Evolutionary conservation across 2,329 filamentous ascomycete genomes (phyloP).

Genomic region (Colletotrichum camelliae): DNA sequence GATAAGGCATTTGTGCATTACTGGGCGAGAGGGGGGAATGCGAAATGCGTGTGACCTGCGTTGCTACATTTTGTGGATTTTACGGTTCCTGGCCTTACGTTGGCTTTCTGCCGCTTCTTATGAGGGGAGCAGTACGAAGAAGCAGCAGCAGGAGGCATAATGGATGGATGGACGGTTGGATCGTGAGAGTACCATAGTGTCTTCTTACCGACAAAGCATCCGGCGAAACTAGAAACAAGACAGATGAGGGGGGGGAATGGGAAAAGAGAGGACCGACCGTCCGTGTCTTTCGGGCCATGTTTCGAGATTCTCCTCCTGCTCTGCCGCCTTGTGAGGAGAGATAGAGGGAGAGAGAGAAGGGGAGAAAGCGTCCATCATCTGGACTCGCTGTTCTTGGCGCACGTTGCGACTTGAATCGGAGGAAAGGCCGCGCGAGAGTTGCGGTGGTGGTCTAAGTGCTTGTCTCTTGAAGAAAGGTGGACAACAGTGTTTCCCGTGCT

Average conservation of each 20-base stretch:
- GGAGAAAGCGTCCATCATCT: constrained; percentile 12
- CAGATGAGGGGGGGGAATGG: background rate
- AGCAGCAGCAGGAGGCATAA: background rate
- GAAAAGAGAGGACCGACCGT: background rate
- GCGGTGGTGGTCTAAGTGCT: background rate
- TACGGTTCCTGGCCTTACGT: background rate
- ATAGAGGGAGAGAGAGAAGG: background rate
- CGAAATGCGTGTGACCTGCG: background rate
- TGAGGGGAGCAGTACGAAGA: background rate
- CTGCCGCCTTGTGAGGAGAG: background rate
- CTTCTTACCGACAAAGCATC: background rate
- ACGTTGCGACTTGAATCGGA: constrained; percentile 16
- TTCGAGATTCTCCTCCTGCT: background rate
- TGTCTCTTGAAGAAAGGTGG: background rate
- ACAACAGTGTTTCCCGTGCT: background rate
- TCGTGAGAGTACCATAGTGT: background rate
- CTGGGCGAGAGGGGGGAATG: background rate
- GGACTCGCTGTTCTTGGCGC: constrained; percentile 15
- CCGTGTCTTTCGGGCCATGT: constrained; percentile 7
- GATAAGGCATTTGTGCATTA: background rate
- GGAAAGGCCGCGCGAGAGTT: background rate
- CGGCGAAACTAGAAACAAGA: background rate
- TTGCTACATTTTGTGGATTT: background rate
- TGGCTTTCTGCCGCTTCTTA: background rate
- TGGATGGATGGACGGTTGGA: background rate